Evolutionary conservation across 1,284 basidiomycete genomes (phyloP).

Genomic region (Cryptococcus sp.): DNA sequence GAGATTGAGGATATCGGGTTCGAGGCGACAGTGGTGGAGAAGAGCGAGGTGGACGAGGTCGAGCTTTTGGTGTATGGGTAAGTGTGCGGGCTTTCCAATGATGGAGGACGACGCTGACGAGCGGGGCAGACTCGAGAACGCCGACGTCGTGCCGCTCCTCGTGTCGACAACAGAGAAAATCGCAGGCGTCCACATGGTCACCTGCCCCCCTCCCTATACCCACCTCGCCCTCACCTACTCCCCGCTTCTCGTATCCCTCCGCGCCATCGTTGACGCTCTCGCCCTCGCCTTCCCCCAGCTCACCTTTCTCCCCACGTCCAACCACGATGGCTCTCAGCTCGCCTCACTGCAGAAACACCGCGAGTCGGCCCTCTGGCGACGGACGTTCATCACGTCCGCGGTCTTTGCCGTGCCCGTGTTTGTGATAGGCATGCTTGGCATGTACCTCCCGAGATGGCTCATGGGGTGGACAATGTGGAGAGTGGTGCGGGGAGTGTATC

Average conservation of each 20-base stretch:
- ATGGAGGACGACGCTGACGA: conserved; percentile 1
- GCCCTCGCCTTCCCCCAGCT: conserved; percentile 58
- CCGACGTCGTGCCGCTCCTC: conserved; percentile 27
- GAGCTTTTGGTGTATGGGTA: conserved; percentile 47
- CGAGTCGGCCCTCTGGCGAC: conserved; percentile 85
- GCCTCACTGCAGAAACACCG: conserved; percentile 85
- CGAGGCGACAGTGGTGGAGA: conserved; percentile 48
- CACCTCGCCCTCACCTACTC: conserved; percentile 76
- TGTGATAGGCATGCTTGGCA: conserved; percentile 83
- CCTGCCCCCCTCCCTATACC: conserved; percentile 69
- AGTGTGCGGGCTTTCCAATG: not conserved
- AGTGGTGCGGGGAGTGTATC: conserved; percentile 65
- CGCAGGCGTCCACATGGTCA: conserved; percentile 70
- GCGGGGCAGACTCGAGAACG: conserved; percentile 31
- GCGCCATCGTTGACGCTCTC: conserved; percentile 80
- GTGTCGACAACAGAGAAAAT: conserved; percentile 51
- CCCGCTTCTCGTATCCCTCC: conserved; percentile 66
- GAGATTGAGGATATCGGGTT: conserved; percentile 54
- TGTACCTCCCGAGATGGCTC: conserved; percentile 54
- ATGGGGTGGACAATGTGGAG: conserved; percentile 49
- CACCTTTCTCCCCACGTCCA: conserved; percentile 45
- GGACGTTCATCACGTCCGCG: conserved; percentile 71
- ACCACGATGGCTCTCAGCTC: conserved; percentile 64
- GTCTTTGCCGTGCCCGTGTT: conserved; percentile 89
- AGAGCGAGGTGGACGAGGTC: conserved; percentile 39